phyloP scores from a whole-genome alignment of 2,329 filamentous ascomycete species.

The Didymosphaeria variabile region DNA sequence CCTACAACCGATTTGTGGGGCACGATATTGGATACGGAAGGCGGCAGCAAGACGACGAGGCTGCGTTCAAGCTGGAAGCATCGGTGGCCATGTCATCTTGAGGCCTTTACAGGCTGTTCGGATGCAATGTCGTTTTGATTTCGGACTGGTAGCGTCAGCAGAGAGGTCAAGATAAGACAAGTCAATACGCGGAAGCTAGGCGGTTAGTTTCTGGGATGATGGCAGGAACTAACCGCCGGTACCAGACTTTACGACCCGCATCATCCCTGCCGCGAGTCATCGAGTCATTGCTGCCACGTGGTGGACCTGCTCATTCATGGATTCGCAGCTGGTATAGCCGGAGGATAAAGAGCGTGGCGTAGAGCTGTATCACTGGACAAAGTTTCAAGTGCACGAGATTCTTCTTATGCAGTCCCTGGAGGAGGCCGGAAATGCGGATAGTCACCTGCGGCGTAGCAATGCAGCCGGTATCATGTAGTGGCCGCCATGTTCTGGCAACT shows the following conservation, averaged over 20 bases:
- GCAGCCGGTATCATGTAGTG: no score
- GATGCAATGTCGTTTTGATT: background rate
- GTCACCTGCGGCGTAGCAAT: no score
- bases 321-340: background rate
- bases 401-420: no score
- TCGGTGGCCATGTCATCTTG: background rate
- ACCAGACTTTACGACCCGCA: constrained; percentile 16
- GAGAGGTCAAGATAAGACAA: constrained; percentile 18
- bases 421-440: no score
- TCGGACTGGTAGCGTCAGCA: background rate
- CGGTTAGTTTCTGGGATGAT: constrained; percentile 24
- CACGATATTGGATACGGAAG: background rate
- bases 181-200: constrained; percentile 24
- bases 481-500: no score
- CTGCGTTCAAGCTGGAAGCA: background rate
- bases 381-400: background rate
- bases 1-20: background rate
- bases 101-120: background rate
- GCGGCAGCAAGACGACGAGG: background rate
- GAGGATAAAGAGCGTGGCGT: no score
- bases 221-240: constrained; percentile 15
- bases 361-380: no score
- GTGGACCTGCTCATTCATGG: background rate
- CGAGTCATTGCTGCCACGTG: constrained; percentile 8
- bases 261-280: constrained; percentile 2